Conservation (phyloP, 768 basidiomycete species). For the Xerocomellus amylosporus region DNA sequence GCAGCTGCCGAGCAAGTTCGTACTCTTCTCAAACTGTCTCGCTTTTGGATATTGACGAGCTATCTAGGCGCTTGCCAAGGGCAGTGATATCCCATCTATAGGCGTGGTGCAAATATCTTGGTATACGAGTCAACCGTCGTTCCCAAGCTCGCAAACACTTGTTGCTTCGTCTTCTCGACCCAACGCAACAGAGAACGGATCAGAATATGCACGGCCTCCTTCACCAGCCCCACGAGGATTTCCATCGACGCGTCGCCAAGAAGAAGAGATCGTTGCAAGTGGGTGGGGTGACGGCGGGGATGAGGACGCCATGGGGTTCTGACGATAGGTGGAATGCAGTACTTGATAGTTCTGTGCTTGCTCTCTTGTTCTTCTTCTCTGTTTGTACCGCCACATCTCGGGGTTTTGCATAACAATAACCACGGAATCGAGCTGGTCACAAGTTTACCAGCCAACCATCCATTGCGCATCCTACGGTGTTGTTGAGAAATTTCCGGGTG, state of each 20-base stretch:
- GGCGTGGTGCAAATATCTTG: constrained; percentile 68
- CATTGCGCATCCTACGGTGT: neutral
- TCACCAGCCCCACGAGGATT: constrained; percentile 14
- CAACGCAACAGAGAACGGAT: constrained; percentile 18
- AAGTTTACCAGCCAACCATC: constrained; percentile 6
- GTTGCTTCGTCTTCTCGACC: constrained; percentile 22
- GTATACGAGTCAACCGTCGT: constrained; percentile 43
- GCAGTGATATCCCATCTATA: constrained; percentile 59
- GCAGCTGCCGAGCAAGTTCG: constrained; percentile 74
- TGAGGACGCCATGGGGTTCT: constrained; percentile 75
- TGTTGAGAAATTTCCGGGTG: neutral
- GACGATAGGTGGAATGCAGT: constrained; percentile 4
- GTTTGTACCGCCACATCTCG: constrained; percentile 18
- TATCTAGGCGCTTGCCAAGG: constrained; percentile 68
- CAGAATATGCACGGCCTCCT: constrained; percentile 25
- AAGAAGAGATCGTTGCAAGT: constrained; percentile 62
- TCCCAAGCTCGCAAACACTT: constrained; percentile 20
- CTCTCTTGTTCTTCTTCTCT: neutral
- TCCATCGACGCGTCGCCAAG: constrained; percentile 39
- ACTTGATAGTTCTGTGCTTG: neutral
- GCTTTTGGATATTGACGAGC: constrained; percentile 8
- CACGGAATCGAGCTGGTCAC: constrained; percentile 9
- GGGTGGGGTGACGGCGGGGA: constrained; percentile 69
- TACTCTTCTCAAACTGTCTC: constrained; percentile 2
- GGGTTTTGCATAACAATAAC: constrained; percentile 11